Evolutionary conservation across 2,329 filamentous ascomycete species (phyloP).

Genomic region (Colletotrichum camelliae): DNA sequence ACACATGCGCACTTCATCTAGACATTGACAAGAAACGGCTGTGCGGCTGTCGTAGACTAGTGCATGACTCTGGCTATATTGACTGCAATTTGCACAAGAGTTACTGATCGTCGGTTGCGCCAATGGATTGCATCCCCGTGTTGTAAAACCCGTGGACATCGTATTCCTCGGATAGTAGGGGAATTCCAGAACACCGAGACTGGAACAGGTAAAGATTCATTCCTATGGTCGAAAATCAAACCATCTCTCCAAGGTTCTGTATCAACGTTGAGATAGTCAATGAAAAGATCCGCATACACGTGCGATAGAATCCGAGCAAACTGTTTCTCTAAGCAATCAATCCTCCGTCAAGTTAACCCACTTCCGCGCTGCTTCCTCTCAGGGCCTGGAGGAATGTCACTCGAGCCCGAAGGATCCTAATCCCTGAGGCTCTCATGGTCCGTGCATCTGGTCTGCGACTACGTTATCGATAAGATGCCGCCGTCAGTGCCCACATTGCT

Average conservation of each 20-base stretch:
- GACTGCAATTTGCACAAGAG: background rate
- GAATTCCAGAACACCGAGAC: background rate
- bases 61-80: background rate
- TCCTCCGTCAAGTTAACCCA: background rate
- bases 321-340: background rate
- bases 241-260: background rate
- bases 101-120: background rate
- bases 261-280: background rate
- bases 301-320: no score
- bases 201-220: background rate
- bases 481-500: background rate
- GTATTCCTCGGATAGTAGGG: background rate
- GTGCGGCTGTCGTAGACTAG: background rate
- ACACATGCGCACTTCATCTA: background rate
- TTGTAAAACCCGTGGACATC: background rate
- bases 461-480: constrained; percentile 13
- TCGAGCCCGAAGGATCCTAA: background rate
- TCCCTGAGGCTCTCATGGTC: background rate
- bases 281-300: background rate
- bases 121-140: background rate
- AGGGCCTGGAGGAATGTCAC: background rate
- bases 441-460: background rate
- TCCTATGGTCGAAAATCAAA: no score
- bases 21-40: background rate
- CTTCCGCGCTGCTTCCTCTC: background rate